Percentiles rank a stretch among this genome's conserved stretches.
Conservation (phyloP, 352 stramenopile species). For the Phytophthora capsici region DNA sequence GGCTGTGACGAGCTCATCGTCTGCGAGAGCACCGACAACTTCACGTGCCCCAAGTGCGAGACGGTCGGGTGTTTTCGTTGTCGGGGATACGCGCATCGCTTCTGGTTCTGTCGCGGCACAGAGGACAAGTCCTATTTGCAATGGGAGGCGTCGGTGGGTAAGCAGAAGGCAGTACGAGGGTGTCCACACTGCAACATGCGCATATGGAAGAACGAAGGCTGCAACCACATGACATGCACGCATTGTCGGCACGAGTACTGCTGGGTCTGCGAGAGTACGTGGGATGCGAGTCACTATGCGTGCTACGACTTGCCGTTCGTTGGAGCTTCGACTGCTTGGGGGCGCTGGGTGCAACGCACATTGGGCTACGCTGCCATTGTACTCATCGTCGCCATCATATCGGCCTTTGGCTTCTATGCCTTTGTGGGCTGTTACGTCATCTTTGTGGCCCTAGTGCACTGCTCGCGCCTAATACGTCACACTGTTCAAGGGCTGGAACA, state of each 20-base stretch:
- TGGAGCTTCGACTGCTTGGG: slow-evolving; percentile 35
- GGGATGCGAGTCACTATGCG: slow-evolving; percentile 70
- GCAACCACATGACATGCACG: slow-evolving; percentile 80
- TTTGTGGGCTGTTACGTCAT: slow-evolving; percentile 61
- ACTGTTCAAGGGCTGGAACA: slow-evolving; percentile 2
- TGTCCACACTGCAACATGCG: slow-evolving; percentile 71
- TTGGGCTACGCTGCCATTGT: slow-evolving; percentile 58
- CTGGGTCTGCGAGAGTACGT: slow-evolving; percentile 67
- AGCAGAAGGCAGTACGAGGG: slow-evolving; percentile 52
- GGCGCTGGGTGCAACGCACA: slow-evolving; percentile 44
- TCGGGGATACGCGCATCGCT: slow-evolving; percentile 55
- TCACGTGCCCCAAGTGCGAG: slow-evolving; percentile 67
- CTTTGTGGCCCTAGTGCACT: slow-evolving; percentile 30
- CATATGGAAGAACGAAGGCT: slow-evolving; percentile 82
- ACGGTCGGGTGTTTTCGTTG: slow-evolving; percentile 69
- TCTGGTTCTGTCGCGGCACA: slow-evolving; percentile 59
- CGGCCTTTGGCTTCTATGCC: slow-evolving; percentile 56
- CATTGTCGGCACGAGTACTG: slow-evolving; percentile 71
- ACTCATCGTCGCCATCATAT: slow-evolving; percentile 60
- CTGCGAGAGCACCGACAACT: slow-evolving; percentile 52
- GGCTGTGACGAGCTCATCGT: slow-evolving; percentile 74
- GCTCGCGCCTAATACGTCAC: slow-evolving; percentile 15
- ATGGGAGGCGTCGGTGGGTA: slow-evolving; percentile 70
- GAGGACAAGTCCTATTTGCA: slow-evolving; percentile 61
- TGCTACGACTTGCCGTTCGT: slow-evolving; percentile 73